These are phyloP conservation scores for Sporothrix pseudoabietina DNA, from an alignment of 2,329 filamentous ascomycete species.

Conservation along the genomic window DNA sequence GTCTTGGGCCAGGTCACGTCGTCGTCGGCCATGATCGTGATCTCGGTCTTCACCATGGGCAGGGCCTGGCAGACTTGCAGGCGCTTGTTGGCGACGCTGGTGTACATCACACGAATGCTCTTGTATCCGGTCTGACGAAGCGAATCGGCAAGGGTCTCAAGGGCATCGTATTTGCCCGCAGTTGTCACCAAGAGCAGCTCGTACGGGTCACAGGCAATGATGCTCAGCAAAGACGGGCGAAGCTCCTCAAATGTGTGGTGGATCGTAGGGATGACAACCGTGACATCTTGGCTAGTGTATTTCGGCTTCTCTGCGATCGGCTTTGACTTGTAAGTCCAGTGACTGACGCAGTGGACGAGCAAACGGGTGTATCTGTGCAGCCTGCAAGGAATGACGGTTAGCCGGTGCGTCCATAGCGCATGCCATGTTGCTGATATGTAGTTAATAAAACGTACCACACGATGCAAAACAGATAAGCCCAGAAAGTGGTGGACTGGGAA, in stretches of 20 bases:
- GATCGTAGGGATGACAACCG: constrained; percentile 90
- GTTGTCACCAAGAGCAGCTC: constrained; percentile 87
- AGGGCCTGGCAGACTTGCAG: constrained; percentile 91
- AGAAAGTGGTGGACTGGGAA: constrained; percentile 50
- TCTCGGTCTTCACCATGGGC: constrained; percentile 76
- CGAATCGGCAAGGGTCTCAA: constrained; percentile 67
- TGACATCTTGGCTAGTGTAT: constrained; percentile 80
- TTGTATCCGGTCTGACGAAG: constrained; percentile 49
- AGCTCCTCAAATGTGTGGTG: constrained; percentile 84
- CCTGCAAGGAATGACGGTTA: constrained; percentile 50
- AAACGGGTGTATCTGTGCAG: constrained; percentile 84
- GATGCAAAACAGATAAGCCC: constrained; percentile 47
- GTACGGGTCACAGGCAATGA: constrained; percentile 67
- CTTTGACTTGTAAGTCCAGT: constrained; percentile 84
- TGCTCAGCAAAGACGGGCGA: constrained; percentile 76
- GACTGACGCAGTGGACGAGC: constrained; percentile 80
- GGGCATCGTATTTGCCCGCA: constrained; percentile 70
- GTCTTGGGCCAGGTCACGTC: constrained; percentile 91
- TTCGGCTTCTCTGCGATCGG: constrained; percentile 79
- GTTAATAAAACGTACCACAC: constrained; percentile 49
- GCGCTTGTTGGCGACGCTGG: constrained; percentile 89
- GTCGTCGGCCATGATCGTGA: constrained; percentile 93
- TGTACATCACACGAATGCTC: constrained; percentile 72
- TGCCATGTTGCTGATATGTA: neutral
- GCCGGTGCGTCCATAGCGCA: neutral